Evolutionary conservation across 352 stramenopile species (phyloP).

Genomic region (Phytophthora boehmeriae): DNA sequence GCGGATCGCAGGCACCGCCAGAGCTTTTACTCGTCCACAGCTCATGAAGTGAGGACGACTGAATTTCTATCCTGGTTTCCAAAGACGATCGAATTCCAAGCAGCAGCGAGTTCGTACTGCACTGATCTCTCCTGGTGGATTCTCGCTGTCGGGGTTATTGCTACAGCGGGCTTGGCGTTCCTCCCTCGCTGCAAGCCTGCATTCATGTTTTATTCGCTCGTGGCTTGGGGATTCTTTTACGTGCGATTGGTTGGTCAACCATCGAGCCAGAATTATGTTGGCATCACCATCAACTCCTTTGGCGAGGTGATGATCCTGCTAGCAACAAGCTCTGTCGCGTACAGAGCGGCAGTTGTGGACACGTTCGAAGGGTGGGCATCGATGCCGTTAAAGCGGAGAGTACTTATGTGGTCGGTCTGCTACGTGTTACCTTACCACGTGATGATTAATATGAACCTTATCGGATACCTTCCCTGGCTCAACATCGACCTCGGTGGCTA

Average conservation of each 20-base stretch:
- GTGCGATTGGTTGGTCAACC: conserved; percentile 68
- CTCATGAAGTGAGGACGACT: conserved; percentile 55
- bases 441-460: conserved; percentile 79
- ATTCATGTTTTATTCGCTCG: conserved; percentile 59
- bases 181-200: conserved; percentile 44
- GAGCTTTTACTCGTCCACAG: conserved; percentile 51
- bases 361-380: conserved; percentile 58
- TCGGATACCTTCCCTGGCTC: conserved; percentile 76
- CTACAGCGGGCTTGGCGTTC: conserved; percentile 52
- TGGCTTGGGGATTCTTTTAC: conserved; percentile 79
- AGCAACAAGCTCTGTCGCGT: conserved; percentile 52
- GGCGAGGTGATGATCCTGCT: conserved; percentile 73
- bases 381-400: conserved; percentile 33
- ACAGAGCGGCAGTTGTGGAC: conserved; percentile 37
- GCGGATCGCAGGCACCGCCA: conserved; percentile 37
- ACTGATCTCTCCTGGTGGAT: conserved; percentile 81
- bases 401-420: conserved; percentile 62
- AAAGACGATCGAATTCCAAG: conserved; percentile 81
- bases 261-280: conserved; percentile 59
- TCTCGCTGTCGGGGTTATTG: conserved; percentile 42
- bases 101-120: conserved; percentile 56
- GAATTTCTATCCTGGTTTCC: conserved; percentile 80
- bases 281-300: conserved; percentile 53
- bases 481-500: conserved; percentile 76
- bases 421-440: conserved; percentile 75